A percentile compares a stretch with the other conserved stretches of the same genome.
phyloP scores from a whole-genome alignment of 73 alveolate species.

The Paraurostyla sp. region DNA sequence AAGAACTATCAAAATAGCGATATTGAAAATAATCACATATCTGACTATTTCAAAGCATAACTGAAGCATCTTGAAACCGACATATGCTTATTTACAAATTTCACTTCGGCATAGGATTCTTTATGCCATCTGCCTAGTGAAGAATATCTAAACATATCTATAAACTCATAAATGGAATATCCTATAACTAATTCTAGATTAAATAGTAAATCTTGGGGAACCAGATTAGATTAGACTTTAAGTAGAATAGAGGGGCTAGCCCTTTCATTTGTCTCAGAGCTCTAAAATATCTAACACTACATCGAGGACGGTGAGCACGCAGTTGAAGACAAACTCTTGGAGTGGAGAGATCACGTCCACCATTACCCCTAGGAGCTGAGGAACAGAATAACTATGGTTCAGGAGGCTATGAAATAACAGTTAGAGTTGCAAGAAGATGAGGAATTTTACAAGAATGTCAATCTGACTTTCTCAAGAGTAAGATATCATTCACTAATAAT shows the following conservation, averaged over 20 bases:
- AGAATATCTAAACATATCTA: too few species aligned
- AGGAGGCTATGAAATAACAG: background rate
- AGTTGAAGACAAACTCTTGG: background rate
- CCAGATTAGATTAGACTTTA: background rate
- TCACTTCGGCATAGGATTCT: background rate
- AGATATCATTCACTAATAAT: background rate
- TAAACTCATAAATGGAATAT: too few species aligned
- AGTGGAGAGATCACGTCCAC: constrained; percentile 18
- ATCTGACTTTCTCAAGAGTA: constrained; percentile 36
- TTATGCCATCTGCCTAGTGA: too few species aligned
- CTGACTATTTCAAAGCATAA: background rate
- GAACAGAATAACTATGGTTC: background rate
- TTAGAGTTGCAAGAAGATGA: background rate
- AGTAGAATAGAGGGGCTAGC: constrained; percentile 50
- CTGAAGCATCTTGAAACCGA: background rate
- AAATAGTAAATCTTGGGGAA: constrained; percentile 2
- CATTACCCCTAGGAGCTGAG: constrained; percentile 49
- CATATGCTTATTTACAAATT: background rate
- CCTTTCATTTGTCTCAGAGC: constrained; percentile 10
- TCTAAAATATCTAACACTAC: background rate
- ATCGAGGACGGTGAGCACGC: constrained; percentile 10
- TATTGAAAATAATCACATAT: constrained; percentile 5
- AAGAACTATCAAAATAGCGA: background rate
- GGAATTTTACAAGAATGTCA: background rate
- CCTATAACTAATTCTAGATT: too few species aligned